Conservation (phyloP, 129 eudicot species). For the Smallanthus sonchifolius region DNA sequence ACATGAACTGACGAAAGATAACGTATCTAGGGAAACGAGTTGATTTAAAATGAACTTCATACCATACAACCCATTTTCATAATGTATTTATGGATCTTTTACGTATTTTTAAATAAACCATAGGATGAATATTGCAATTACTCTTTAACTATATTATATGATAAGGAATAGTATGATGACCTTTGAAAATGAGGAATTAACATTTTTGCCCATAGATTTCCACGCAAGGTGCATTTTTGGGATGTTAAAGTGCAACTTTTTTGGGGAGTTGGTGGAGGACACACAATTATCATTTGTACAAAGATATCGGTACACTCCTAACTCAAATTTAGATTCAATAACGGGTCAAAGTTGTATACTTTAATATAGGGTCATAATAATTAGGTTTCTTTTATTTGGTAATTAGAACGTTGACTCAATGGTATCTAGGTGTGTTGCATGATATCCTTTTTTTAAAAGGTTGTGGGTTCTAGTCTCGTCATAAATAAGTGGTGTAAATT, state of each 20-base stretch:
- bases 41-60: too few relatives aligned
- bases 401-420: too few relatives aligned
- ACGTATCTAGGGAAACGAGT: too few relatives aligned
- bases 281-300: conserved; percentile 20
- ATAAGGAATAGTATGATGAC: neutral
- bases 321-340: neutral
- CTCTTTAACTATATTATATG: neutral
- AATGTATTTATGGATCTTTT: too few relatives aligned
- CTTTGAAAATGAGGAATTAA: neutral
- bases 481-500: too few relatives aligned
- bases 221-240: neutral
- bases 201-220: neutral
- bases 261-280: conserved; percentile 14
- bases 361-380: neutral
- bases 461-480: too few relatives aligned
- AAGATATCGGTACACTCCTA: neutral
- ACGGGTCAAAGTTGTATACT: neutral
- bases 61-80: too few relatives aligned
- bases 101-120: too few relatives aligned
- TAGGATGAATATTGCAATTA: too few relatives aligned
- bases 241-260: conserved; percentile 1
- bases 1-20: too few relatives aligned
- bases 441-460: too few relatives aligned
- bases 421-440: too few relatives aligned
- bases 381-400: neutral